These are phyloP conservation scores for Globisporangium nagaii DNA, from an alignment of 352 stramenopile genomes.

Conservation along the genomic window DNA sequence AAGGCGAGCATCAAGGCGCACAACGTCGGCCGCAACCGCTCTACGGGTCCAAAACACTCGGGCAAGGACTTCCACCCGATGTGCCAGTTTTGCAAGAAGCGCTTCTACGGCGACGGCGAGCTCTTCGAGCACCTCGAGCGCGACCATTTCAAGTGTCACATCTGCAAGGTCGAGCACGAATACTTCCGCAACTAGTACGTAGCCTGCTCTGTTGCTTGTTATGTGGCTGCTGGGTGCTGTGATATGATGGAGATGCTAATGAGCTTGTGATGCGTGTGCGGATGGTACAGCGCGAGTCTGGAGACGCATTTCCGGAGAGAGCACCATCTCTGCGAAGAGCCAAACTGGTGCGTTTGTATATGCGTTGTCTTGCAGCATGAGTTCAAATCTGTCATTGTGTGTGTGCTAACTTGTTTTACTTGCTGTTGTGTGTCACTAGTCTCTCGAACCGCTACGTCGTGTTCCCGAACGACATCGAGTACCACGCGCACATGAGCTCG, in stretches of 20 bases:
- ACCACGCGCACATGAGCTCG: slow-evolving; percentile 79
- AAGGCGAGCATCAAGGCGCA: slow-evolving; percentile 65
- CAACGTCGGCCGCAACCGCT: slow-evolving; percentile 45
- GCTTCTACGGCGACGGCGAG: slow-evolving; percentile 82
- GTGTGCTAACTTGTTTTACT: background rate
- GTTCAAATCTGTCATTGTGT: too few relatives aligned
- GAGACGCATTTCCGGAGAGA: slow-evolving; percentile 80
- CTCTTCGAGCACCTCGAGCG: slow-evolving; percentile 85
- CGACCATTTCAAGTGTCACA: slow-evolving; percentile 88
- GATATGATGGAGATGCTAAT: too few relatives aligned
- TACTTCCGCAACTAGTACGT: slow-evolving; percentile 90
- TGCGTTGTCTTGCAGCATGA: too few relatives aligned
- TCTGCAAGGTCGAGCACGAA: slow-evolving; percentile 84
- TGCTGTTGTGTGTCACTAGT: slow-evolving; percentile 20
- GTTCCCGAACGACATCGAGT: slow-evolving; percentile 84
- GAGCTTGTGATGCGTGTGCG: too few relatives aligned
- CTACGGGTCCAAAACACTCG: slow-evolving; percentile 35
- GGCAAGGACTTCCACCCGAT: slow-evolving; percentile 83
- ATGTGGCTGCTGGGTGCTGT: too few relatives aligned
- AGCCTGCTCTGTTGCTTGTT: background rate
- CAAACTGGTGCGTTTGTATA: slow-evolving; percentile 45
- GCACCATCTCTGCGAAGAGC: slow-evolving; percentile 85
- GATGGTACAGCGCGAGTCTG: slow-evolving; percentile 53
- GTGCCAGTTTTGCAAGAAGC: slow-evolving; percentile 86
- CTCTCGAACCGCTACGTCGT: slow-evolving; percentile 84